Evolutionary conservation across 208 protist species (phyloP), one percentile per base, ranked within the genome.

Genomic region (Leishmania gerbilli): DNA sequence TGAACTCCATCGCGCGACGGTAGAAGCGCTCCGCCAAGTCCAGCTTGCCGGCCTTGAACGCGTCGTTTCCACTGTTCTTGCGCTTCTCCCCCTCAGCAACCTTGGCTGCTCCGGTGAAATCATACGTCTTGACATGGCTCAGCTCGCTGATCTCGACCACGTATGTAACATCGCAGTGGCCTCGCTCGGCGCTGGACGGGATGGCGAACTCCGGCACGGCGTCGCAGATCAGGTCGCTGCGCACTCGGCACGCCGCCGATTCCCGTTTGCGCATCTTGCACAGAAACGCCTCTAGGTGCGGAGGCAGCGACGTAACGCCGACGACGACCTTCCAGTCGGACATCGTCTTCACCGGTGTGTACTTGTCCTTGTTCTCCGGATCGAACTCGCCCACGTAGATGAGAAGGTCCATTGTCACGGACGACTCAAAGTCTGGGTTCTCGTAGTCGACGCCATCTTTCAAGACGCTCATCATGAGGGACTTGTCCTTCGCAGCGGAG

Each of bases 1-100:
- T 84, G 75, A 97, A 97, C 83, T 96, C 92, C 55, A 97, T 87
- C 11, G 92, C 92, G 45, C 92, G 91, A 65, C 95, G 91, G 89
- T 98, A 98, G 82, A 90, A 95, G 65, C 86, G 84, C 84, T 94
- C 89, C 0, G 96, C 96, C 15, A 82, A 86, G 6, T 84, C 77
- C 17, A 93, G 77, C 19, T 95, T 82, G 31, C 91, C 92, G 0
- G 56, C 84, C 74, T 95, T 91, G 77, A 97, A 93, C n/a, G 90
- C 86, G 37, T 86, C 90, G 82, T 98, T 98, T 71, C 95, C 96
- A 65, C 89, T 81, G 62, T 93, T 85, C 89, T 95, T 96, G 55
- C 93, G 91, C 76, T 81, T 81, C 76, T 92, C 80, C 4, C 87
- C 91, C 82, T 96, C 86, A 7, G 77, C 79, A 37, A 97, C 79